These are phyloP conservation scores for Cercospora sp. DNA, from an alignment of 2,329 filamentous ascomycete species.

Conservation along the genomic window DNA sequence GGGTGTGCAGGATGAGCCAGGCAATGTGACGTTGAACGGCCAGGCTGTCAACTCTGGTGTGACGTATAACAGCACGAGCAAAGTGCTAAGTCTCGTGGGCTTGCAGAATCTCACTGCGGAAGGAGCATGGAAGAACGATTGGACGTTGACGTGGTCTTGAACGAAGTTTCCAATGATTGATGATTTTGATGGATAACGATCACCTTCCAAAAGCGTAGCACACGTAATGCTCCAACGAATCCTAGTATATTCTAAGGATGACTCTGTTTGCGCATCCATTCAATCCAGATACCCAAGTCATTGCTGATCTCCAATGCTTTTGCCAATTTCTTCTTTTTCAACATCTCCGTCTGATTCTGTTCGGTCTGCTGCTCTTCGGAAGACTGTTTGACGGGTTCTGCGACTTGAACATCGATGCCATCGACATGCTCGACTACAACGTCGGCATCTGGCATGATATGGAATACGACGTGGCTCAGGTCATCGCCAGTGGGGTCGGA, in stretches of 20 bases:
- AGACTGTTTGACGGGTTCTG: conserved; percentile 25
- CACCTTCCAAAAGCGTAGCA: neutral
- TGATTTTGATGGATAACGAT: neutral
- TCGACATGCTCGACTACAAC: conserved; percentile 19
- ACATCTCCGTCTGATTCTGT: conserved; percentile 28
- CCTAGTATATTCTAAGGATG: neutral
- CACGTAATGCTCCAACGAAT: neutral
- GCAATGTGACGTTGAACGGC: conserved; percentile 57
- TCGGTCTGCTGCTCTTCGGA: conserved; percentile 32
- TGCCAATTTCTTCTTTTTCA: conserved; percentile 41
- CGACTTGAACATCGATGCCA: conserved; percentile 11
- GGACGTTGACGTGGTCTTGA: conserved; percentile 57
- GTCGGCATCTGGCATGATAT: conserved; percentile 25
- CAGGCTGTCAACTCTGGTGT: conserved; percentile 46
- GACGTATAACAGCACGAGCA: conserved; percentile 51
- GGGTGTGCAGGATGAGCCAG: conserved; percentile 50
- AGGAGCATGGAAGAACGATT: conserved; percentile 60
- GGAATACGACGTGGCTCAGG: conserved; percentile 41
- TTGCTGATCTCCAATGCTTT: conserved; percentile 50
- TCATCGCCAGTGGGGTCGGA: conserved; percentile 50
- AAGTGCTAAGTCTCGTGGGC: conserved; percentile 54
- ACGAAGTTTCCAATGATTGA: neutral
- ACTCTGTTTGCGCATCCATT: conserved; percentile 45
- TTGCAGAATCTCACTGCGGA: conserved; percentile 51
- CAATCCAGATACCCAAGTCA: conserved; percentile 55